phyloP scores from a whole-genome alignment of 2,329 filamentous ascomycete genomes.

The Colletotrichum coccodes region DNA sequence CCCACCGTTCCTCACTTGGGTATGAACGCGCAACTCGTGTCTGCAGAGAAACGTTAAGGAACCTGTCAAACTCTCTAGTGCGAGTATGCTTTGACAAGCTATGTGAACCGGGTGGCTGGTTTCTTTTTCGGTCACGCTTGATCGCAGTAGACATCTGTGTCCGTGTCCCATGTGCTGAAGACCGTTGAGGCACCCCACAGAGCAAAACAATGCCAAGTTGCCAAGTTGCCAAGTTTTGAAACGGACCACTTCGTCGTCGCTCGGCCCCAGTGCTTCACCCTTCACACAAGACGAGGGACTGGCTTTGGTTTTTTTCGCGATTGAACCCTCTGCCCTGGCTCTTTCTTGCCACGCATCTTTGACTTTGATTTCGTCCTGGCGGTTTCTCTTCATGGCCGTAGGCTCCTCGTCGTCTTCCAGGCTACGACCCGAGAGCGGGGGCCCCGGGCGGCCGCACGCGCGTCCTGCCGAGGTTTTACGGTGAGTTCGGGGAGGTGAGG shows the following conservation, averaged over 20 bases:
- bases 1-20: neutral
- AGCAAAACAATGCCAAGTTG: too few relatives aligned
- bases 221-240: too few relatives aligned
- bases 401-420: neutral
- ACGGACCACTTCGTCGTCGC: neutral
- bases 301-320: neutral
- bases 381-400: neutral
- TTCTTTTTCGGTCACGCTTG: conserved; percentile 8
- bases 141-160: neutral
- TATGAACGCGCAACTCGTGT: neutral
- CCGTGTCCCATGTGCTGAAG: too few relatives aligned
- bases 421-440: neutral
- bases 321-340: neutral
- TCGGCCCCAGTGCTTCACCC: neutral
- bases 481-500: neutral
- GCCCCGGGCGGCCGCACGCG: neutral
- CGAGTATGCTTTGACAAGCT: conserved; percentile 1
- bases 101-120: neutral
- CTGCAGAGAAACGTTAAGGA: neutral
- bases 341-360: neutral
- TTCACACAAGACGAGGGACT: neutral
- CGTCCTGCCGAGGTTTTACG: neutral
- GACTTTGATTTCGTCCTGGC: neutral
- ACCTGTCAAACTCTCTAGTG: conserved; percentile 11
- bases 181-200: too few relatives aligned